Conservation (phyloP, 768 basidiomycete genomes). For the Hypholoma fasciculare region DNA sequence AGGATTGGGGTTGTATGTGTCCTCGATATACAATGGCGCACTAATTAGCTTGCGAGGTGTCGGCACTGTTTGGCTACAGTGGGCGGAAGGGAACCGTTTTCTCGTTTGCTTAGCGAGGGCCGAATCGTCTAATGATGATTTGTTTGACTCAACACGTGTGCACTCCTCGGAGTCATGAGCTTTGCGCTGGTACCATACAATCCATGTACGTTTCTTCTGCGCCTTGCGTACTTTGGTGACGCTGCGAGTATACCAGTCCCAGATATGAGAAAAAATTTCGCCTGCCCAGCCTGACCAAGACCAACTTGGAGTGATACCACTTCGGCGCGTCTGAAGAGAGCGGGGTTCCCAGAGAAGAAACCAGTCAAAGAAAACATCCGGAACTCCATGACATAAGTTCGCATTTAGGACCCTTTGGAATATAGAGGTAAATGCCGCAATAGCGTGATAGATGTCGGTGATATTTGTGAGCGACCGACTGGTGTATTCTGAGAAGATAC, state of each 20-base stretch:
- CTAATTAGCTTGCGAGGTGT: constrained; percentile 1
- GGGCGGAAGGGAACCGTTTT: constrained; percentile 7
- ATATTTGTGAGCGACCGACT: too few relatives aligned
- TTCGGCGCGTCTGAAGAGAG: too few relatives aligned
- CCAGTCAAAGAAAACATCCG: too few relatives aligned
- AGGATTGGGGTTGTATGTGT: constrained; percentile 3
- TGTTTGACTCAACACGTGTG: neutral
- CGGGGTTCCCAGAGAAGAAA: too few relatives aligned
- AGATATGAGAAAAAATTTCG: neutral
- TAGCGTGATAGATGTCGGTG: too few relatives aligned
- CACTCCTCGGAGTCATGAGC: constrained; percentile 4
- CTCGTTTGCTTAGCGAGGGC: neutral
- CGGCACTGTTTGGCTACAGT: constrained; percentile 2
- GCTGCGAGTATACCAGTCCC: neutral
- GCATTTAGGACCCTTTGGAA: too few relatives aligned
- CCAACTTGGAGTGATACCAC: too few relatives aligned
- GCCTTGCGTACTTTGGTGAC: neutral
- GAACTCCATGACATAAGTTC: too few relatives aligned
- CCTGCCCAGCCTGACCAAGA: too few relatives aligned
- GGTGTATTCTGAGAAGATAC: too few relatives aligned
- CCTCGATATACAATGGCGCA: constrained; percentile 3
- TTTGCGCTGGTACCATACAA: constrained; percentile 8
- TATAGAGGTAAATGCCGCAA: too few relatives aligned
- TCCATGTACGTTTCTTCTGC: constrained; percentile 4
- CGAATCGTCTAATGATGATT: neutral